Evolutionary conservation across 2,329 filamentous ascomycete species (phyloP), one percentile per base, ranked within the genome.

Genomic region (Helminthosporium solani): DNA sequence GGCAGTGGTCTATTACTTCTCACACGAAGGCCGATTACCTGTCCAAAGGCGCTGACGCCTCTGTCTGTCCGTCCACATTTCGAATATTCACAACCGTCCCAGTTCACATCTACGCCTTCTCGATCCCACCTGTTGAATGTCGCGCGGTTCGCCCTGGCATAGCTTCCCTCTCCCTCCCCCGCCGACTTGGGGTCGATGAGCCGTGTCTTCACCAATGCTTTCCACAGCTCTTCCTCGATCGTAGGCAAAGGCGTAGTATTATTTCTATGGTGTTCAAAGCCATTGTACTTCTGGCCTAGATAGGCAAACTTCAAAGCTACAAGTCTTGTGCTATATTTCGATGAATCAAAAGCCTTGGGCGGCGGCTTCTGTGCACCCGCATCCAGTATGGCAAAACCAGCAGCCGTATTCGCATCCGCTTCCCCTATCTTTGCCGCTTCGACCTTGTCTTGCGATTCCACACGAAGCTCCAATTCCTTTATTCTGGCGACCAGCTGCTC

Each of bases 271-370:
- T 92, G 88, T 74, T 99, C 94, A 68, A 90, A 95, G 1, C 94
- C 94, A 70, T 94, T 92, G 70, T 97, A 99, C 44, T 83, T 81
- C 67, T 89, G 88, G 37, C 94, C 94, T 28, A 97, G 75, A 68
- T 99, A 99, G 31, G 94, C 91, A 52, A 99, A 84, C 70, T 96
- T 97, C 48, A 99, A 76, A 7, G 92, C 94, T 53, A 99, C 87
- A 50, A 86, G 83, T 37, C 94, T 83, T 1, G 90, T 95, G 28
- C 82, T 80, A 70, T 96, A 96, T 64, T 84, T 87, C 12, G 83
- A 84, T 0, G 88, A 83, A 66, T 97, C 89, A 62, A 96, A 85
- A 41, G 75, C 75, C 52, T 78, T 74, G 20, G 68, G 60, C 33
- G 64, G 56, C n/a, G 71, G 68, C 41, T 66, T 67, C 7, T 36